Base-by-base conservation (phyloP, 768 basidiomycete genomes). In the Sistotremastrum niveocremeum region DNA sequence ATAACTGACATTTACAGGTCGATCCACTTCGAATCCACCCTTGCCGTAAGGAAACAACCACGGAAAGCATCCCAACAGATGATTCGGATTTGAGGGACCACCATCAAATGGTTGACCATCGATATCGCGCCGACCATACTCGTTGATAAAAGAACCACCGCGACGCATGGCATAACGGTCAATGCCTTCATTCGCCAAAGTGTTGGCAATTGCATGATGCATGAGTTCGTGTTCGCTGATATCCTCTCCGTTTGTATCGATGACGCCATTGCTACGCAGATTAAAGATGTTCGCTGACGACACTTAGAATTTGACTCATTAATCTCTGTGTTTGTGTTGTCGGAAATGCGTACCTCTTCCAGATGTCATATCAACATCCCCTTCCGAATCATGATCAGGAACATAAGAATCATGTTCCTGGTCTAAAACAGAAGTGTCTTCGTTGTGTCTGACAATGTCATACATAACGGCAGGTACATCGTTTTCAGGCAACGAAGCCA, bases 41-140 rank as follows among this genome's bases (percentile, higher is more conserved):
- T 37, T 29, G 1, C 63, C 66, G 52, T 65, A 68, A 3, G 66
- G 65, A 48, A 64, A 68, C 0, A 65, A 52, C 0, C 41, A 42
- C 0, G 63, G 64, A 41, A 64, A 68, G 7, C 10, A 56, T 57
- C 2, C 58, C 60, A 20, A 57, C 52, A n/a, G 29, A 39, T 52
- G n/a, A 52, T n/a, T n/a, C n/a, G n/a, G n/a, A n/a, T n/a, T n/a
- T n/a, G n/a, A n/a, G n/a, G n/a, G n/a, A n/a, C n/a, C n/a, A n/a
- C n/a, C n/a, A n/a, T n/a, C n/a, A n/a, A n/a, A n/a, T n/a, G n/a
- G n/a, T n/a, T n/a, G n/a, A n/a, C n/a, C n/a, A n/a, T n/a, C n/a
- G n/a, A n/a, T n/a, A n/a, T n/a, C n/a, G n/a, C n/a, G n/a, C n/a
- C n/a, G 33, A 20, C 4, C 54, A 51, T 1, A 56, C 46, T 2